Conservation (phyloP, 306 rosid genomes). For the Quercus aquifolioides region DNA sequence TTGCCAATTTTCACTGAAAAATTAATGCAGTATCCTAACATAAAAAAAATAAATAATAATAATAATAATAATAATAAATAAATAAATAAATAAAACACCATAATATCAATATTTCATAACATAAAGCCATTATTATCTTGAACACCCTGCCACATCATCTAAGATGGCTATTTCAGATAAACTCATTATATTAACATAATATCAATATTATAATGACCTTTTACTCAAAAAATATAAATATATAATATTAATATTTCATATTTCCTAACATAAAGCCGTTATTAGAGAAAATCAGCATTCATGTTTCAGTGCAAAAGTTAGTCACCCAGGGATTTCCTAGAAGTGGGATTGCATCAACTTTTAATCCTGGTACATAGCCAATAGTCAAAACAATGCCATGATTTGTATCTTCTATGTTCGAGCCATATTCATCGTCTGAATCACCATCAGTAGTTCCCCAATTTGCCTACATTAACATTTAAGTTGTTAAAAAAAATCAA, state of each 20-base stretch:
- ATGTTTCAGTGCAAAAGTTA: background rate
- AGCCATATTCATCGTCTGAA: conserved; percentile 14
- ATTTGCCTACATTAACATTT: conserved; percentile 28
- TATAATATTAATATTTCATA: too few species aligned
- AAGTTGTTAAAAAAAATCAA: too few species aligned
- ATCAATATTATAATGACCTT: background rate
- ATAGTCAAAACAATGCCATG: conserved; percentile 61
- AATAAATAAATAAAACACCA: too few species aligned
- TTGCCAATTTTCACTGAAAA: background rate
- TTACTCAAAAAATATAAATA: too few species aligned
- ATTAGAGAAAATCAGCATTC: background rate
- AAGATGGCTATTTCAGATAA: background rate
- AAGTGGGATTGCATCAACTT: conserved; percentile 63
- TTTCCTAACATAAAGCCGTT: background rate
- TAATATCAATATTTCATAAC: too few species aligned
- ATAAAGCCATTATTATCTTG: background rate
- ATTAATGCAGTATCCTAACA: too few species aligned
- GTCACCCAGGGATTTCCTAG: conserved; percentile 26
- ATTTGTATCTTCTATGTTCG: conserved; percentile 14
- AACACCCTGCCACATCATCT: background rate
- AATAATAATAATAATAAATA: too few species aligned
- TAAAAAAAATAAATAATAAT: too few species aligned
- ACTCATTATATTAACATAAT: background rate
- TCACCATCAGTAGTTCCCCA: conserved; percentile 28
- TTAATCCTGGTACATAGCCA: conserved; percentile 71